Conservation (phyloP, 495 filamentous ascomycete genomes). For the Podospora fimiseda region DNA sequence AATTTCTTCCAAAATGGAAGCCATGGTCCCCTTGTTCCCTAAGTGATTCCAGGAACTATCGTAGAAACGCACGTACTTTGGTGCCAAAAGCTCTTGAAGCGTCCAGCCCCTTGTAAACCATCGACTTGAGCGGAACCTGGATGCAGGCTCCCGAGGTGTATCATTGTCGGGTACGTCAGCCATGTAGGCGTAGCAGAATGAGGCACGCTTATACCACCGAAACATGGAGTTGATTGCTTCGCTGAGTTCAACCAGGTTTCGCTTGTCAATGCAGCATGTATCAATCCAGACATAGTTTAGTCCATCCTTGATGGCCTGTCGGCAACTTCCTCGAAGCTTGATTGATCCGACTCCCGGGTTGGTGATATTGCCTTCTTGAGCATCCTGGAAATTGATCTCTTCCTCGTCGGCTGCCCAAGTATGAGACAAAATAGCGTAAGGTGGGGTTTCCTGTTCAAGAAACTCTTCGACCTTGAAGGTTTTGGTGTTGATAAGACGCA, state of each 20-base stretch:
- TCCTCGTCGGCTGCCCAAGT: conserved; percentile 11
- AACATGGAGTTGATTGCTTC: conserved; percentile 47
- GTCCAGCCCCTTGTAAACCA: conserved; percentile 35
- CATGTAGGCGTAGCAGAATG: conserved; percentile 29
- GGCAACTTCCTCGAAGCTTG: not conserved
- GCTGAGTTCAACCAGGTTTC: conserved; percentile 31
- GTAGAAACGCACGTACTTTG: conserved; percentile 22
- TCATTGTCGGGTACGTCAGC: not conserved
- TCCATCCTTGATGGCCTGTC: not conserved
- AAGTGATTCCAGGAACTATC: conserved; percentile 20
- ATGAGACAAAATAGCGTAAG: conserved; percentile 17
- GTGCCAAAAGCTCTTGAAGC: conserved; percentile 29
- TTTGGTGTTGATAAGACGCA: not conserved
- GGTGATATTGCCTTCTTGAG: not conserved
- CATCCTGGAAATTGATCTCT: conserved; percentile 8
- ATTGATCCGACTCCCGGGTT: not conserved
- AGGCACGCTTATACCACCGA: conserved; percentile 27
- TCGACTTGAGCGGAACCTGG: not conserved
- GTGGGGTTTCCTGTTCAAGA: not conserved
- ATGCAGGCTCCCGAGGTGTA: not conserved
- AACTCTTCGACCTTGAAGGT: not conserved
- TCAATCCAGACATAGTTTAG: conserved; percentile 23
- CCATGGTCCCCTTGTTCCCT: conserved; percentile 15
- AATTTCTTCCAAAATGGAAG: conserved; percentile 8
- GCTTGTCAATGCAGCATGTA: conserved; percentile 41